These are phyloP conservation scores for Taphrina wiesneri DNA, from an alignment of 1,139 yeast species.

Conservation along the genomic window DNA sequence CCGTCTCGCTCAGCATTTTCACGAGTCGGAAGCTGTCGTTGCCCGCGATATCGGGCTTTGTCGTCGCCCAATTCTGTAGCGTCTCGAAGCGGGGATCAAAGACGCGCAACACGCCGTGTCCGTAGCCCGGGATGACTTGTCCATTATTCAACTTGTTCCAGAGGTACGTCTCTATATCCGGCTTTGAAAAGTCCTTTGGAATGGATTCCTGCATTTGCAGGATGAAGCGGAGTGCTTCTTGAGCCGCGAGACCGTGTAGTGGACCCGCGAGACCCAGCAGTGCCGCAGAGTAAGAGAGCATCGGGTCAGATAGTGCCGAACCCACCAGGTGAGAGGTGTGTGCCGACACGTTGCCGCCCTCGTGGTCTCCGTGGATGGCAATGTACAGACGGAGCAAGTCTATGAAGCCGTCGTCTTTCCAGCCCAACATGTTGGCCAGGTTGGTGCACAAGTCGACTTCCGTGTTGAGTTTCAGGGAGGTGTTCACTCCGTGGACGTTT, in stretches of 20 bases:
- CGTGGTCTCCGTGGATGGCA: slow-evolving; percentile 97
- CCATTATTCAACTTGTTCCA: slow-evolving; percentile 93
- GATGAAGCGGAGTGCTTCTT: slow-evolving; percentile 96
- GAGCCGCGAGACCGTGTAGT: slow-evolving; percentile 91
- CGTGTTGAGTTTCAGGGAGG: slow-evolving; percentile 19
- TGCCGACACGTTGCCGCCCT: slow-evolving; percentile 98
- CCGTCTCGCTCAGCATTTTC: slow-evolving; percentile 57
- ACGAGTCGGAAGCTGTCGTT: slow-evolving; percentile 92
- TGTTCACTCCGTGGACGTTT: slow-evolving; percentile 71
- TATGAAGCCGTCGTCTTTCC: slow-evolving; percentile 68
- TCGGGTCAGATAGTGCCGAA: slow-evolving; percentile 93
- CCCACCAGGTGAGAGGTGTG: slow-evolving; percentile 96
- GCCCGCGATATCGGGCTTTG: slow-evolving; percentile 67
- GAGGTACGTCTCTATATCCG: slow-evolving; percentile 82
- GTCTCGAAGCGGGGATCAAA: slow-evolving; percentile 98
- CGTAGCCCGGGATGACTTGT: slow-evolving; percentile 97
- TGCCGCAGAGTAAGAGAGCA: slow-evolving; percentile 91
- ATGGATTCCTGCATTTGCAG: slow-evolving; percentile 76
- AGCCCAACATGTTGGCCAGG: slow-evolving; percentile 83
- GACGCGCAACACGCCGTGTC: slow-evolving; percentile 96
- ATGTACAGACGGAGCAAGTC: slow-evolving; percentile 94
- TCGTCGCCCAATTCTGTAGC: slow-evolving; percentile 87
- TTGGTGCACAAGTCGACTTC: slow-evolving; percentile 93
- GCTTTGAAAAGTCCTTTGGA: slow-evolving; percentile 73
- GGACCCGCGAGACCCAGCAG: slow-evolving; percentile 98